Evolutionary conservation across 2,329 filamentous ascomycete species (phyloP).

Genomic region (Neospermospora avenae): DNA sequence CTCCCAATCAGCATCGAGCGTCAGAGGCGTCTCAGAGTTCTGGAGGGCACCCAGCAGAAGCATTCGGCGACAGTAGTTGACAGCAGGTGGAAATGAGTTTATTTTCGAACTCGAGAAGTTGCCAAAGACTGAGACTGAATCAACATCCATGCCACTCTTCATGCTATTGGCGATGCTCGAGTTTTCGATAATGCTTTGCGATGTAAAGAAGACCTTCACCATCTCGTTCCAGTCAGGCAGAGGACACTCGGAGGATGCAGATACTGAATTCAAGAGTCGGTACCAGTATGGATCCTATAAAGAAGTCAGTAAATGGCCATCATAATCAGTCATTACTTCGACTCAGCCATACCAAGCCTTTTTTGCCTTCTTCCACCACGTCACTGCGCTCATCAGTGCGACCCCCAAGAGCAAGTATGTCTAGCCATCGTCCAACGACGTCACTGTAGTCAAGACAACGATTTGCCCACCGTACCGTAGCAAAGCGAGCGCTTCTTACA

Average conservation of each 20-base stretch:
- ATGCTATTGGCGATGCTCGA: slow-evolving; percentile 33
- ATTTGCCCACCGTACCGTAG: slow-evolving; percentile 85
- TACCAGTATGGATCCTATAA: slow-evolving; percentile 61
- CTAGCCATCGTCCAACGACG: slow-evolving; percentile 78
- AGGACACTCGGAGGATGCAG: slow-evolving; percentile 40
- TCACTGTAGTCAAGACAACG: slow-evolving; percentile 79
- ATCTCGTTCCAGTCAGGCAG: slow-evolving; percentile 53
- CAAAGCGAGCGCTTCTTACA: slow-evolving; percentile 74
- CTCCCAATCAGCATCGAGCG: slow-evolving; percentile 80
- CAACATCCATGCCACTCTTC: slow-evolving; percentile 40
- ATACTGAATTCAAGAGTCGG: slow-evolving; percentile 53
- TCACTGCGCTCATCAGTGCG: slow-evolving; percentile 69
- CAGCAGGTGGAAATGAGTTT: slow-evolving; percentile 62
- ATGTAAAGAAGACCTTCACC: slow-evolving; percentile 48
- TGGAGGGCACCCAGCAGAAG: slow-evolving; percentile 52
- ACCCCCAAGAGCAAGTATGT: slow-evolving; percentile 75
- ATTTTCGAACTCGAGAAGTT: slow-evolving; percentile 42
- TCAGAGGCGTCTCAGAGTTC: slow-evolving; percentile 28
- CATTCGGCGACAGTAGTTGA: slow-evolving; percentile 65
- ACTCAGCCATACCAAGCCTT: slow-evolving; percentile 66
- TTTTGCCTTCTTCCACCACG: slow-evolving; percentile 83
- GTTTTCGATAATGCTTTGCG: slow-evolving; percentile 34
- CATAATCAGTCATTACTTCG: not conserved
- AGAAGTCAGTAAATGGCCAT: not conserved
- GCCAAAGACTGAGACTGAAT: slow-evolving; percentile 38